Evolutionary conservation across 768 basidiomycete species (phyloP), one percentile per base, ranked within the genome.

Genomic region (Lyophyllum atratum): DNA sequence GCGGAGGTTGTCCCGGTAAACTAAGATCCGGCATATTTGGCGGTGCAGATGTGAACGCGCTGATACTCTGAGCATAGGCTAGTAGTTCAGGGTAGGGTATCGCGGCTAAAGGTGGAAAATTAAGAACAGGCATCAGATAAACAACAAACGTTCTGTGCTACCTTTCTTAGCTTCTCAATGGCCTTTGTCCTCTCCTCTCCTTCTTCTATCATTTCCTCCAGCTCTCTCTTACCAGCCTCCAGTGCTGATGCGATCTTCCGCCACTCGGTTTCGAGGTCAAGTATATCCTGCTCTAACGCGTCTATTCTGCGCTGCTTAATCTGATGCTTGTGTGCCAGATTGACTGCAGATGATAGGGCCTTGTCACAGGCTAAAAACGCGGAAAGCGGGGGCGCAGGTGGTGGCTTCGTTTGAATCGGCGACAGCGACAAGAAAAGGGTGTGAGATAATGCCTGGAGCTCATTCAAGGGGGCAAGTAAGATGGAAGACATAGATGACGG

Each of bases 21-120:
- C 77, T 77, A 46, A 85, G 80, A 64, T 91, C 90, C 21, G 90
- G 90, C 85, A 92, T 89, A 66, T 91, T 92, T 10, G 92, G 92
- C 8, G 92, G 92, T 10, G 92, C 92, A 31, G 92, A 92, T 5
- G 92, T 92, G 72, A 93, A 94, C 14, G 89, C 84, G 60, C 90
- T 89, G 52, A 94, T 79, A 59, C 87, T 90, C 66, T 92, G 90
- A 2, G 92, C 92, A 70, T 94, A 93, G 1, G 88, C 84, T 59
- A 94, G 79, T 11, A 94, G 77, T 64, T 92, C 90, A 3, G 90
- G 88, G 66, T 92, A 92, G 3, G 90, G 89, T 56, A 93, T 86
- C 11, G 92, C 79, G 8, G 85, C 92, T 94, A 55, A 17, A 28
- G 26, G 46, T 34, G 39, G 46, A 19, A n/a, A 54, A 34, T 56